Conservation (phyloP, 768 basidiomycete genomes). For the Ramaria sp. region DNA sequence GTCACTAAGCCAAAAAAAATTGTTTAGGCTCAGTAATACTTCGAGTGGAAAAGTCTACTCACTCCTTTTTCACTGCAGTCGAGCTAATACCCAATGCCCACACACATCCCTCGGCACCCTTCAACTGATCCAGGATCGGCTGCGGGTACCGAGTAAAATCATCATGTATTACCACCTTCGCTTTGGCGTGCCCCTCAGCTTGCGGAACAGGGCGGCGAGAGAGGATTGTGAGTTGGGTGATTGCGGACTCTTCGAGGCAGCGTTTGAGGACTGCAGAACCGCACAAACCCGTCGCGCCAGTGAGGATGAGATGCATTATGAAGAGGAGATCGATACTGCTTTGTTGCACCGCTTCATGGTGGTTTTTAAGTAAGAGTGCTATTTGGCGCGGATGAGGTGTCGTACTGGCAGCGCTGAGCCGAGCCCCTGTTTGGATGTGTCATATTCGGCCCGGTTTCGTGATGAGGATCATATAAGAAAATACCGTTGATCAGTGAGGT, state of each 20-base stretch:
- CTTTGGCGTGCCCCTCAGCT: conserved; percentile 17
- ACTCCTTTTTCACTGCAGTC: conserved; percentile 18
- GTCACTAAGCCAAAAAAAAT: background rate
- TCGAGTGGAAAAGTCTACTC: background rate
- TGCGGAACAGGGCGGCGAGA: conserved; percentile 19
- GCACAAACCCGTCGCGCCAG: conserved; percentile 26
- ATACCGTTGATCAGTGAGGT: no score
- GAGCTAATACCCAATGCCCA: conserved; percentile 27
- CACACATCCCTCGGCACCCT: conserved; percentile 24
- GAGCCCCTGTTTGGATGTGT: no score
- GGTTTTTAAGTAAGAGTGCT: no score
- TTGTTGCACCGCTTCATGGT: no score
- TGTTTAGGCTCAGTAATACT: background rate
- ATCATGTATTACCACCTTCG: conserved; percentile 20
- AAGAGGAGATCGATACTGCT: no score
- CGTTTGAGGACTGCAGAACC: conserved; percentile 22
- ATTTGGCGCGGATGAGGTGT: no score
- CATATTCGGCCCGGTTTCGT: no score
- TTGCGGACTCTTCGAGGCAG: conserved; percentile 20
- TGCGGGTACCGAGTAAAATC: conserved; percentile 25
- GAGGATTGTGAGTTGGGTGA: conserved; percentile 24
- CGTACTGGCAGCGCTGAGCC: no score
- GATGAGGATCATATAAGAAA: no score
- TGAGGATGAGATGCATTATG: conserved; percentile 14
- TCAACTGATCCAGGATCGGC: conserved; percentile 20